Evolutionary conservation across 352 stramenopile species (phyloP), one percentile per base, ranked within the genome.

Genomic region (Phytophthora citricola): DNA sequence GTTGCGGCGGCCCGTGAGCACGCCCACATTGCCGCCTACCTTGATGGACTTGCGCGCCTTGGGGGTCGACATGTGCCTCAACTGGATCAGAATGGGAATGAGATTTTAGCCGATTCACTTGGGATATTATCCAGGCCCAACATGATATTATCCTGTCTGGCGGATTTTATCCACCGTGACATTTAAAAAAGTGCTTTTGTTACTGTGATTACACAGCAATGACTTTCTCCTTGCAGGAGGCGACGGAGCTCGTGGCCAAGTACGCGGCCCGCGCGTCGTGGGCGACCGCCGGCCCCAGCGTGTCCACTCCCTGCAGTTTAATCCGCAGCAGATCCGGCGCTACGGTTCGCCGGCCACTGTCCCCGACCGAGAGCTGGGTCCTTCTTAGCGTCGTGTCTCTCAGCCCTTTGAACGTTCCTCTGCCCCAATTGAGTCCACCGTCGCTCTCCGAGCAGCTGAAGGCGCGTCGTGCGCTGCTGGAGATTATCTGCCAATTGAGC

Each of bases 1-100:
- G 69, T 94, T 94, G 69, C 86, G 86, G 50, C 86, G 78, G 44
- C 86, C 86, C 36, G 86, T 92, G 69, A 92, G 79, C 80, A 90
- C 80, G 51, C 83, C 83, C 22, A 84, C 79, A 62, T 84, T 70
- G 49, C 82, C 83, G 50, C 79, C 74, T 49, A 82, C 79, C 63
- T 94, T 94, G 68, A 94, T 71, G 22, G 78, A 92, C 81, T 92
- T 90, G 71, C 86, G 86, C 52, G 69, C 71, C 60, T 79, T 78
- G 22, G 67, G 63, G 48, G 71, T 81, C 51, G 72, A 70, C 72
- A 80, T 80, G 17, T 20, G 17, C 24, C 36, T 58, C n/a, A 20
- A 7, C 34, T 26, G 31, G 29, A 36, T 36, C 31, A 36, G 31
- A 36, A 36, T 9, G 9, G 31, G 31, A 36, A 36, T 36, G 31